Percentiles rank a stretch among this genome's conserved stretches.
phyloP scores from a whole-genome alignment of 176 grass and related monocot genomes.

The Aegilops speltoides region DNA sequence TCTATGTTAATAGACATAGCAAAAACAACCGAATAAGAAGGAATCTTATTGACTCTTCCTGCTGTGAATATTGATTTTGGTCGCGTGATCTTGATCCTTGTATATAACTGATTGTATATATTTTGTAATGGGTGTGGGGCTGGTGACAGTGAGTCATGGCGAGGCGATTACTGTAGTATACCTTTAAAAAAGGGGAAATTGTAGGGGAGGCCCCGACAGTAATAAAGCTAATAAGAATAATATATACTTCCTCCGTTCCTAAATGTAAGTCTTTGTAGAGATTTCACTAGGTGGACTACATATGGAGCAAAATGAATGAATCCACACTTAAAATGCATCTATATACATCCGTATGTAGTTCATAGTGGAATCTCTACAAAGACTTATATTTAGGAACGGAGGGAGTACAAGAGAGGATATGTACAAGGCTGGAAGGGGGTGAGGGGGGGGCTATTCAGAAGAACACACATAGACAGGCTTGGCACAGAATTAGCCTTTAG shows the following conservation, averaged over 20 bases:
- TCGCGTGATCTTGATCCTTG: neutral
- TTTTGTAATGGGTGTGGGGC: neutral
- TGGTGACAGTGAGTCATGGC: neutral
- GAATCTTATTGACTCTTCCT: neutral
- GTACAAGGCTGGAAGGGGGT: neutral
- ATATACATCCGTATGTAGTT: too few species aligned
- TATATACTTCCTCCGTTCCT: too few species aligned
- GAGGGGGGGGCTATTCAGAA: neutral
- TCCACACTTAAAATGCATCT: too few species aligned
- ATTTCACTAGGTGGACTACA: too few species aligned
- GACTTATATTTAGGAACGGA: too few species aligned
- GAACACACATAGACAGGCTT: neutral
- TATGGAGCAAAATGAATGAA: too few species aligned
- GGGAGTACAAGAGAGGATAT: neutral
- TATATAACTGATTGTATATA: neutral
- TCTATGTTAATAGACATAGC: neutral
- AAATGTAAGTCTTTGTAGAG: too few species aligned
- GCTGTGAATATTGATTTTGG: conserved; percentile 6
- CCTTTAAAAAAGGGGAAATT: neutral
- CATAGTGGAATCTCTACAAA: too few species aligned
- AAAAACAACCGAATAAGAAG: neutral
- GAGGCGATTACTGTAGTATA: neutral
- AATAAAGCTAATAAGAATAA: neutral
- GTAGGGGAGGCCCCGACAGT: neutral
- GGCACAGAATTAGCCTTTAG: neutral